Conservation (phyloP, 306 rosid species). For the Sicyos edulis region DNA sequence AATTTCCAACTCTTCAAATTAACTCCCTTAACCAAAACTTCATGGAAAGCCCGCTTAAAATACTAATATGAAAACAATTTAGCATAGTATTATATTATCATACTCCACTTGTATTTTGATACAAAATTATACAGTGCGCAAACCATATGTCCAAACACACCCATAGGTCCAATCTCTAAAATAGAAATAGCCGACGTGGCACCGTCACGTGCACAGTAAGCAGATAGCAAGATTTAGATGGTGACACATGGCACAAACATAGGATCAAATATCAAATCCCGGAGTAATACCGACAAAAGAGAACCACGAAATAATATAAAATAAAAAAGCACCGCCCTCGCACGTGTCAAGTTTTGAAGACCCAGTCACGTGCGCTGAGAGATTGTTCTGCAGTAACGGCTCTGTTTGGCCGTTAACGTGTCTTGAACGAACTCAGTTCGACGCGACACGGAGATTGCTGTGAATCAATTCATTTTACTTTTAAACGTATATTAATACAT, state of each 20-base stretch:
- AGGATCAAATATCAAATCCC: neutral
- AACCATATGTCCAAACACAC: no score
- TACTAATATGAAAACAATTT: no score
- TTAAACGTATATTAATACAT: no score
- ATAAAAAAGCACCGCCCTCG: neutral
- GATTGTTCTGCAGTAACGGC: neutral
- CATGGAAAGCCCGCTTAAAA: no score
- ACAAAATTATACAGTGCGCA: no score
- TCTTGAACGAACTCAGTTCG: neutral
- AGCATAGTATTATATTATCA: no score
- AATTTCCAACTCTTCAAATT: no score
- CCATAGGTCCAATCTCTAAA: no score
- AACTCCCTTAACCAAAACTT: no score
- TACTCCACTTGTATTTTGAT: no score
- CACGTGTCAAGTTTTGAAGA: neutral
- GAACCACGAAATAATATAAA: neutral
- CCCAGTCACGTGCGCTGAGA: neutral
- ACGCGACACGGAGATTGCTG: conserved; percentile 14
- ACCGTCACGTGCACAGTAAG: neutral
- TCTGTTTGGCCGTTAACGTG: conserved; percentile 20
- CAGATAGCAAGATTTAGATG: neutral
- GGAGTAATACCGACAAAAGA: neutral
- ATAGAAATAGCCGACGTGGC: neutral
- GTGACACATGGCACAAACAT: conserved; percentile 14
- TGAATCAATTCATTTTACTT: no score